A percentile compares a stretch with the other conserved stretches of the same genome.
phyloP scores from a whole-genome alignment of 2,329 filamentous ascomycete species.

The Aotearoamyces nothofagi region DNA sequence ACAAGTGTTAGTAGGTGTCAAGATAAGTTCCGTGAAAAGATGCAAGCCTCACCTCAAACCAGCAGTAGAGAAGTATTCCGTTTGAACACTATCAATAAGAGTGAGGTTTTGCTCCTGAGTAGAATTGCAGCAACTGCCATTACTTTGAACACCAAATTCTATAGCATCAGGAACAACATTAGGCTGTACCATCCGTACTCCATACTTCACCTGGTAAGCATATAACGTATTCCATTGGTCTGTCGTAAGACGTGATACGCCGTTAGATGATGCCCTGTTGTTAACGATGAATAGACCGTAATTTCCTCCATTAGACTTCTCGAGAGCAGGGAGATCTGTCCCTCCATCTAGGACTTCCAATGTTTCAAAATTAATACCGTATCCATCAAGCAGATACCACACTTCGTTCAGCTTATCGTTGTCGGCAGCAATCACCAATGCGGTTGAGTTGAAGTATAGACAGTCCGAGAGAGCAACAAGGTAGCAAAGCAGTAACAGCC shows the following conservation, averaged over 20 bases:
- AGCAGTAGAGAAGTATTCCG: conserved; percentile 34
- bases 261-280: conserved; percentile 25
- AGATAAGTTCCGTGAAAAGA: neutral
- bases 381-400: conserved; percentile 43
- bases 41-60: conserved; percentile 26
- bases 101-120: conserved; percentile 36
- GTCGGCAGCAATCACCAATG: too few species aligned
- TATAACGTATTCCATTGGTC: conserved; percentile 40
- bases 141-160: conserved; percentile 26
- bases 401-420: too few species aligned
- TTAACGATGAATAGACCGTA: conserved; percentile 39
- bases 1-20: conserved; percentile 6
- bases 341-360: conserved; percentile 38
- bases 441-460: too few species aligned
- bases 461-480: too few species aligned
- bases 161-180: conserved; percentile 38
- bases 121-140: conserved; percentile 28
- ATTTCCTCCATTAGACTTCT: conserved; percentile 31
- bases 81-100: conserved; percentile 36
- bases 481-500: too few species aligned
- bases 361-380: conserved; percentile 42
- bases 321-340: conserved; percentile 33
- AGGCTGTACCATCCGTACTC: conserved; percentile 43
- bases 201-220: conserved; percentile 39
- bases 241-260: conserved; percentile 26